These are phyloP conservation scores for Teratosphaeria epicoccoides DNA, from an alignment of 2,329 filamentous ascomycete species.

Conservation along the genomic window DNA sequence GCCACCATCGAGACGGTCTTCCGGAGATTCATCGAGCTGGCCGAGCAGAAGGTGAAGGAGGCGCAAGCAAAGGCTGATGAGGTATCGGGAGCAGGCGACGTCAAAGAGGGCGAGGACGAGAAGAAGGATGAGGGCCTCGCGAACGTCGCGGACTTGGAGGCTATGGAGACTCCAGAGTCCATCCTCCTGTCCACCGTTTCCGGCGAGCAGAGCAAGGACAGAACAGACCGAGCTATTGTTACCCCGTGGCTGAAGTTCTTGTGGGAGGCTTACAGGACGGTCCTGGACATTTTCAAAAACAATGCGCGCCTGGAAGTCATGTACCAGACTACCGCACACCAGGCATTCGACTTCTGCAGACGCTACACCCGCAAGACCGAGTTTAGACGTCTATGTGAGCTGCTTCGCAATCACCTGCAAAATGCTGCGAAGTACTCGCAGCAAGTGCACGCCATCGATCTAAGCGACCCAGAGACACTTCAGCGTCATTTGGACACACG, in stretches of 20 bases:
- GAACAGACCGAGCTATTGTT: constrained; percentile 94
- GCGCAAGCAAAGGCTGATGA: constrained; percentile 95
- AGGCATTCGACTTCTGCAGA: constrained; percentile 97
- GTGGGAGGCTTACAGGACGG: constrained; percentile 98
- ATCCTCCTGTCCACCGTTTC: constrained; percentile 96
- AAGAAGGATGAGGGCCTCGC: constrained; percentile 61
- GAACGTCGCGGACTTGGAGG: constrained; percentile 90
- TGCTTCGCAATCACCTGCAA: constrained; percentile 96
- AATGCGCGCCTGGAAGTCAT: constrained; percentile 95
- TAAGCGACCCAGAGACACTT: constrained; percentile 92
- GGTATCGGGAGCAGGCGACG: constrained; percentile 72
- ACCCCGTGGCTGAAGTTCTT: constrained; percentile 99
- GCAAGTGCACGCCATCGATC: constrained; percentile 98
- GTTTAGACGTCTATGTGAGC: constrained; percentile 95
- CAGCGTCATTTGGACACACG: constrained; percentile 96
- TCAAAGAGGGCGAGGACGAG: constrained; percentile 64
- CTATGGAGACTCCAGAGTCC: constrained; percentile 93
- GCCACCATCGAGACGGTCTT: constrained; percentile 95
- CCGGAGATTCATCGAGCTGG: constrained; percentile 95
- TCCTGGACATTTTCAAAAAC: constrained; percentile 97
- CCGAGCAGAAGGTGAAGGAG: constrained; percentile 89
- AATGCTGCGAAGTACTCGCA: constrained; percentile 98
- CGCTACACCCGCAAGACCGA: constrained; percentile 98
- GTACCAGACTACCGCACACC: constrained; percentile 95
- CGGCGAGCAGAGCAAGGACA: constrained; percentile 92